Conservation (phyloP, 2,329 filamentous ascomycete genomes). For the Epicoccum sorghinum region DNA sequence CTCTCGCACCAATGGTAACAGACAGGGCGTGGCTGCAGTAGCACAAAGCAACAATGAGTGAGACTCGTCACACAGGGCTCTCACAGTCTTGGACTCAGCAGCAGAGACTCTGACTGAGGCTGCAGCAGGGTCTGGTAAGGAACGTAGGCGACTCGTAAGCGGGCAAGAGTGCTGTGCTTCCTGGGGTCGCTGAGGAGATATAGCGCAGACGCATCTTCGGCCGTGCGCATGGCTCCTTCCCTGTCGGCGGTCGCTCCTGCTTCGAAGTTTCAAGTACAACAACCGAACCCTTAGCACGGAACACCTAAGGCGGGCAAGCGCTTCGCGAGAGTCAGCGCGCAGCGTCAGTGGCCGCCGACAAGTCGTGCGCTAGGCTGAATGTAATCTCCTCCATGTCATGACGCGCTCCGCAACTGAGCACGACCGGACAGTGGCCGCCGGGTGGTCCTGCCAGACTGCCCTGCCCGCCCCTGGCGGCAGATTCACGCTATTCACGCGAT, state of each 20-base stretch:
- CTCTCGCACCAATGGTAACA: constrained; percentile 37
- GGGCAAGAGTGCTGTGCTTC: constrained; percentile 12
- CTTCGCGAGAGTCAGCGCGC: constrained; percentile 9
- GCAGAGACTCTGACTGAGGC: constrained; percentile 13
- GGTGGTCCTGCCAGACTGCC: constrained; percentile 6
- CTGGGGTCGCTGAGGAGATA: constrained; percentile 14
- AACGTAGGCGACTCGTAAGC: constrained; percentile 18
- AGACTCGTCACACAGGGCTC: constrained; percentile 28
- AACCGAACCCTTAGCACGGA: constrained; percentile 24
- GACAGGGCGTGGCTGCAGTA: constrained; percentile 28
- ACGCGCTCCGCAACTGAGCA: constrained; percentile 13
- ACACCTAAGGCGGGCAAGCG: constrained; percentile 8
- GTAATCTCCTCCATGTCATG: constrained; percentile 21
- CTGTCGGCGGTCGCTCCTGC: constrained; percentile 16
- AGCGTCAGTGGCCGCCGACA: constrained; percentile 10
- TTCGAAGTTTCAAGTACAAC: constrained; percentile 33
- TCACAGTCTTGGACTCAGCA: constrained; percentile 19
- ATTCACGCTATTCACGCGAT: constrained; percentile 16
- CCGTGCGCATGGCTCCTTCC: constrained; percentile 14
- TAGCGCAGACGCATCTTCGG: constrained; percentile 12
- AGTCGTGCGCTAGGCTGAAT: constrained; percentile 19
- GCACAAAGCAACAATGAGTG: constrained; percentile 26
- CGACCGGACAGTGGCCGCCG: not conserved
- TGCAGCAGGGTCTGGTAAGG: constrained; percentile 12
- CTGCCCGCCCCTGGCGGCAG: constrained; percentile 10